A percentile compares a stretch with the other conserved stretches of the same genome.
Evolutionary conservation across 164 flowering plant species (phyloP).

Genomic region (Magnolia officinalis): DNA sequence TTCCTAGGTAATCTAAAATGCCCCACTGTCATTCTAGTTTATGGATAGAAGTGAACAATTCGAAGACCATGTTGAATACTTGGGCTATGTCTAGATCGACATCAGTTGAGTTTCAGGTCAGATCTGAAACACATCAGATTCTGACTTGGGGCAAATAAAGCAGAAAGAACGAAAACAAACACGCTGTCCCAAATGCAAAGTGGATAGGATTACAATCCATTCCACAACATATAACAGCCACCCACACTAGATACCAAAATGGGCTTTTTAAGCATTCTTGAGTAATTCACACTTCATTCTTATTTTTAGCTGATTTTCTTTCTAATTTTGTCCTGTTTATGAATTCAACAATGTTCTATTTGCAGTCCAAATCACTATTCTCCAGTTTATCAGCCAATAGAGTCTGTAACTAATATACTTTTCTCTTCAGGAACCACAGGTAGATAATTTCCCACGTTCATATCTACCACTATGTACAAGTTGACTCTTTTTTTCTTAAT

Average conservation of each 20-base stretch:
- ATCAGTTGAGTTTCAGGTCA: too few relatives aligned
- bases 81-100: too few relatives aligned
- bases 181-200: too few relatives aligned
- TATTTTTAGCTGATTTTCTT: not conserved
- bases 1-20: constrained; percentile 47
- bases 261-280: not conserved
- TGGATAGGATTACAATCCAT: too few relatives aligned
- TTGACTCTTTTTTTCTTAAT: not conserved
- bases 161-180: too few relatives aligned
- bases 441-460: constrained; percentile 16
- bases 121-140: too few relatives aligned
- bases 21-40: not conserved
- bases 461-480: not conserved
- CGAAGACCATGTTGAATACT: too few relatives aligned
- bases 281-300: not conserved
- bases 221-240: too few relatives aligned
- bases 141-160: too few relatives aligned
- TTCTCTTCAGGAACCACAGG: constrained; percentile 99
- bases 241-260: too few relatives aligned
- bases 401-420: constrained; percentile 63
- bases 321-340: not conserved
- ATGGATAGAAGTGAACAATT: not conserved
- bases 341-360: constrained; percentile 2
- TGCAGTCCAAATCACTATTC: constrained; percentile 50
- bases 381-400: constrained; percentile 61